Percentiles rank a stretch among this genome's conserved stretches.
Evolutionary conservation across 2,329 filamentous ascomycete species (phyloP).

Genomic region (Diplodia mutila): DNA sequence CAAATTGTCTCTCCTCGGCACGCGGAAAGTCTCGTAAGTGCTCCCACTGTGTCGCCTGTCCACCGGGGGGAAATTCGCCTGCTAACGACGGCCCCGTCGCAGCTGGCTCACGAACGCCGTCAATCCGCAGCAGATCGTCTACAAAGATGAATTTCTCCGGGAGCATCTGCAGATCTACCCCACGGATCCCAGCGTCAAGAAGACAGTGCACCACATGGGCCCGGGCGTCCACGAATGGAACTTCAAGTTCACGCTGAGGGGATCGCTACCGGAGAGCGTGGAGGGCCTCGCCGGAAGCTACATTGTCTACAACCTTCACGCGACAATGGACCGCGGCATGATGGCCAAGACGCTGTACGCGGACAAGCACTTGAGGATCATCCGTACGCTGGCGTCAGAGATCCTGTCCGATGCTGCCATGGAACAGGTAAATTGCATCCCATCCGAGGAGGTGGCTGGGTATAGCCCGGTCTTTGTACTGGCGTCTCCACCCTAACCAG

Average conservation of each 20-base stretch:
- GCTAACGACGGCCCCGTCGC: conserved; percentile 19
- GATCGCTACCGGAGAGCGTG: conserved; percentile 74
- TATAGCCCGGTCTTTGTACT: not conserved
- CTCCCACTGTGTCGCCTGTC: conserved; percentile 20
- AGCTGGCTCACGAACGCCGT: conserved; percentile 45
- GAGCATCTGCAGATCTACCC: conserved; percentile 51
- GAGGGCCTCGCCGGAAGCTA: conserved; percentile 86
- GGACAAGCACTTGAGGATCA: conserved; percentile 64
- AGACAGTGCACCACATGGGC: conserved; percentile 53
- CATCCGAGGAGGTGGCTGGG: not conserved
- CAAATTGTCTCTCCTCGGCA: conserved; percentile 52
- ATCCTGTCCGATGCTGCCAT: conserved; percentile 67
- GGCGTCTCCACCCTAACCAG: not conserved
- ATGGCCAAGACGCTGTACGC: conserved; percentile 84
- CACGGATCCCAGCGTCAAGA: conserved; percentile 43
- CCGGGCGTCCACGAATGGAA: conserved; percentile 55
- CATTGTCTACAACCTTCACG: conserved; percentile 89
- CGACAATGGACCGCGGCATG: conserved; percentile 83
- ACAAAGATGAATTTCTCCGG: conserved; percentile 53
- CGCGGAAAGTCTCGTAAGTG: conserved; percentile 52
- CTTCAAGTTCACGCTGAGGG: conserved; percentile 53
- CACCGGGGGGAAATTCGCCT: not conserved
- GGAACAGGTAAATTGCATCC: conserved; percentile 38
- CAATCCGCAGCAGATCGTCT: conserved; percentile 48
- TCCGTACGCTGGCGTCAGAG: conserved; percentile 58